phyloP scores from a whole-genome alignment of 257 asterid species.

The Petunia axillaris region DNA sequence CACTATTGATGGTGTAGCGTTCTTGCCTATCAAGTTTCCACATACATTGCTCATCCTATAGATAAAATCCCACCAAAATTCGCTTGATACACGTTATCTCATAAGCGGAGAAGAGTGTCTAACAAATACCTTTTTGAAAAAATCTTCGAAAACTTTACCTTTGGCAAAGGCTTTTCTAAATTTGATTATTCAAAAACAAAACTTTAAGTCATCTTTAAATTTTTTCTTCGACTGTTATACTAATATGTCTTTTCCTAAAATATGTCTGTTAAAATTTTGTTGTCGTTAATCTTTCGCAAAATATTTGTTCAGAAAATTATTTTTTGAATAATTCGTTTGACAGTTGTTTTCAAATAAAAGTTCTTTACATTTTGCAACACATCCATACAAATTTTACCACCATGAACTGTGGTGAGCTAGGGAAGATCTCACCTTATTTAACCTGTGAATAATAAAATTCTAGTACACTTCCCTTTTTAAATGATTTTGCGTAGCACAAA shows the following conservation, averaged over 20 bases:
- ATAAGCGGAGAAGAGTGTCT: background rate
- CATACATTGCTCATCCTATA: background rate
- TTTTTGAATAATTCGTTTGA: background rate
- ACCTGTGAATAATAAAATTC: too few relatives aligned
- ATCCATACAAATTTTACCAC: background rate
- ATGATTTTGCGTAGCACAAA: too few relatives aligned
- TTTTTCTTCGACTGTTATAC: too few relatives aligned
- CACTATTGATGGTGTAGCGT: background rate
- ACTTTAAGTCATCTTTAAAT: background rate
- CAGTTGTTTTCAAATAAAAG: background rate
- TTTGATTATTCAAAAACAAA: background rate
- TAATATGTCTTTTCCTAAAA: background rate
- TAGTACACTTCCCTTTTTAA: too few relatives aligned
- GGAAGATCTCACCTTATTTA: too few relatives aligned
- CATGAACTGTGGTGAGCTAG: too few relatives aligned
- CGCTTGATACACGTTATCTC: background rate
- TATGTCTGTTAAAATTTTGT: background rate
- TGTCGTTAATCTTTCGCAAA: background rate
- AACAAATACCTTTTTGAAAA: background rate
- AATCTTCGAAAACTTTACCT: background rate
- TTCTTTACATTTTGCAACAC: background rate
- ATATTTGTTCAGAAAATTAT: too few relatives aligned
- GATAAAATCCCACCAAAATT: background rate
- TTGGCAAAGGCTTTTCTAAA: too few relatives aligned
- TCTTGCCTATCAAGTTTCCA: background rate